Evolutionary conservation across 768 basidiomycete genomes (phyloP).

Genomic region (Cyathus striatus): DNA sequence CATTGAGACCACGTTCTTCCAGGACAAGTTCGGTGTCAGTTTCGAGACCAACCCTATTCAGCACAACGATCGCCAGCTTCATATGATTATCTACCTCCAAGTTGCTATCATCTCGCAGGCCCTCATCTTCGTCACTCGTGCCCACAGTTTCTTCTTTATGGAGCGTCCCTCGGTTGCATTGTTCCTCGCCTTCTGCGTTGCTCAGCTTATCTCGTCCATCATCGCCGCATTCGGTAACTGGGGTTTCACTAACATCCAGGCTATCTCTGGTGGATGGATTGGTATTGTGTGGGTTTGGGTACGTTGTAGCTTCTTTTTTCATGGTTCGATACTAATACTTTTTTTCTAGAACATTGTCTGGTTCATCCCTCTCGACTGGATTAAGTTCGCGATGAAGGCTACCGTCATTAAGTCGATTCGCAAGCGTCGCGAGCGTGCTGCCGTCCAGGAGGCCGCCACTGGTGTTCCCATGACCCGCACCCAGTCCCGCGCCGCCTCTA

Average conservation of each 20-base stretch:
- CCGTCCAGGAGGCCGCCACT: conserved; percentile 26
- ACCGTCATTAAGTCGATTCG: conserved; percentile 86
- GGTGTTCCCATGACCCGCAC: conserved; percentile 81
- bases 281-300: conserved; percentile 98
- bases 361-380: conserved; percentile 93
- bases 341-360: conserved; percentile 77
- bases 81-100: conserved; percentile 91
- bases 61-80: conserved; percentile 66
- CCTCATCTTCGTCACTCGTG: conserved; percentile 92
- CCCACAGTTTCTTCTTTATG: conserved; percentile 96
- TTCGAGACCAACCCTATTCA: conserved; percentile 32
- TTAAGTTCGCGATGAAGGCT: conserved; percentile 96
- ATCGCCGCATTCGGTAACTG: conserved; percentile 93
- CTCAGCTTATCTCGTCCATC: conserved; percentile 93
- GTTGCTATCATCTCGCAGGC: conserved; percentile 99
- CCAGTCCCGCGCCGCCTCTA: conserved; percentile 84
- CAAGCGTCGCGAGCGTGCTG: conserved; percentile 48
- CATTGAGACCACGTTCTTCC: conserved; percentile 87
- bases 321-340: neutral
- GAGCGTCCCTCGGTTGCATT: conserved; percentile 94
- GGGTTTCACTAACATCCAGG: conserved; percentile 83
- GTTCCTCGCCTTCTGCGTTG: conserved; percentile 84
- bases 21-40: conserved; percentile 73
- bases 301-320: conserved; percentile 20
- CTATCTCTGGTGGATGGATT: conserved; percentile 91